Evolutionary conservation across 2,329 filamentous ascomycete genomes (phyloP).

Genomic region (Ceratocystis smalleyi): DNA sequence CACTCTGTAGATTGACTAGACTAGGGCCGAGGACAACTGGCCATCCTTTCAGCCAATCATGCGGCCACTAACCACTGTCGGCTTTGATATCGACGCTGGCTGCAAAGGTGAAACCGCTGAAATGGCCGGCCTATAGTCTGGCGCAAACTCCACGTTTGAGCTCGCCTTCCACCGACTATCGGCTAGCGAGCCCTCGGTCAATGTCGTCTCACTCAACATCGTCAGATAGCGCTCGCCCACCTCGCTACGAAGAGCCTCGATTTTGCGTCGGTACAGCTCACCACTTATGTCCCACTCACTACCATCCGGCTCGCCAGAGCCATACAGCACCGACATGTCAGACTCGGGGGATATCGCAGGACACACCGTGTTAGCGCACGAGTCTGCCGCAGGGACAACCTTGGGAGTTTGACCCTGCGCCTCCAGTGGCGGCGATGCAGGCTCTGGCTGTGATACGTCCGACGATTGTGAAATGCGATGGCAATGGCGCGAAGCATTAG

Average conservation of each 20-base stretch:
- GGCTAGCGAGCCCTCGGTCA: neutral
- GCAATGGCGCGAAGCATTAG: neutral
- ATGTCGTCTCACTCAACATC: slow-evolving; percentile 55
- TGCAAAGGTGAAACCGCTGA: slow-evolving; percentile 3
- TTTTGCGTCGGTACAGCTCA: slow-evolving; percentile 72
- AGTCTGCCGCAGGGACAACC: slow-evolving; percentile 13
- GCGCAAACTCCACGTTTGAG: slow-evolving; percentile 25
- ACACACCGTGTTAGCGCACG: neutral
- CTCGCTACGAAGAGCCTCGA: slow-evolving; percentile 71
- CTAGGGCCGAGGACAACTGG: neutral
- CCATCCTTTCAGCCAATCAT: slow-evolving; percentile 30
- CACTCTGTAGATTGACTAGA: neutral
- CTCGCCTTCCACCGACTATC: slow-evolving; percentile 33
- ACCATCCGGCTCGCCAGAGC: slow-evolving; percentile 25
- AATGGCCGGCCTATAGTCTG: neutral
- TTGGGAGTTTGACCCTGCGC: slow-evolving; percentile 11
- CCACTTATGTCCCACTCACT: slow-evolving; percentile 52
- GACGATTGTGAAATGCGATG: slow-evolving; percentile 17
- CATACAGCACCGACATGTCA: slow-evolving; percentile 14
- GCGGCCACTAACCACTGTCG: slow-evolving; percentile 39
- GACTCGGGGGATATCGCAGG: slow-evolving; percentile 8
- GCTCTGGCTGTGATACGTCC: slow-evolving; percentile 14
- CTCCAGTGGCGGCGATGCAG: slow-evolving; percentile 12
- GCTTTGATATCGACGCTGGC: slow-evolving; percentile 23
- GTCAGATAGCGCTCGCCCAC: slow-evolving; percentile 80